Conservation (phyloP, 2,329 filamentous ascomycete genomes). For the Colletotrichum sp. region DNA sequence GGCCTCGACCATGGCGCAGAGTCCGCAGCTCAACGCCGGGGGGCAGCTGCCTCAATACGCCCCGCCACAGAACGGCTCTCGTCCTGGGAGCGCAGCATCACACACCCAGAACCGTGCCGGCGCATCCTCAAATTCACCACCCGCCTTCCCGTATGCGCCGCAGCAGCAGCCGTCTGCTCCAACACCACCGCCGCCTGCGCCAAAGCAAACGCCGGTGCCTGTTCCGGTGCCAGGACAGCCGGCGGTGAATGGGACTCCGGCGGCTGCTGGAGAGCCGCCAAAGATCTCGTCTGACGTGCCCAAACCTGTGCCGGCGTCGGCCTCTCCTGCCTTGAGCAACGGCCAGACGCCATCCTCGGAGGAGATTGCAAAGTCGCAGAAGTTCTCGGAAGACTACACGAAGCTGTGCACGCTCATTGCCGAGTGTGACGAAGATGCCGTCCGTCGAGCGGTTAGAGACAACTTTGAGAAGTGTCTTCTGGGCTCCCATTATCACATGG, state of each 20-base stretch:
- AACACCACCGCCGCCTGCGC: background rate
- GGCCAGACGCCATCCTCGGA: background rate
- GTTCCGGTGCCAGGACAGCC: background rate
- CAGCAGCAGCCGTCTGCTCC: background rate
- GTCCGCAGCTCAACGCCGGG: background rate
- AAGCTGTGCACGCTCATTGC: constrained; percentile 44
- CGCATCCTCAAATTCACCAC: background rate
- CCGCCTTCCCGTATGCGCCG: background rate
- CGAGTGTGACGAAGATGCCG: constrained; percentile 46
- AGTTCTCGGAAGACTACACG: constrained; percentile 36
- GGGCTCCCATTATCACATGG: constrained; percentile 57
- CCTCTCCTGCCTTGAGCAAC: background rate
- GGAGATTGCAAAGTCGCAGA: background rate
- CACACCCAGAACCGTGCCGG: background rate
- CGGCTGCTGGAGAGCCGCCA: background rate
- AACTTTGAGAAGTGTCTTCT: constrained; percentile 55
- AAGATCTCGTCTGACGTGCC: background rate
- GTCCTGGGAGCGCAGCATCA: background rate
- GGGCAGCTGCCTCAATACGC: background rate
- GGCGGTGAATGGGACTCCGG: background rate
- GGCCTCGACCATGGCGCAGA: background rate
- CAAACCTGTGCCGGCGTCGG: background rate
- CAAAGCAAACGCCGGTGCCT: background rate
- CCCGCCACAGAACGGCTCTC: background rate
- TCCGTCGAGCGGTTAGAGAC: constrained; percentile 54